Evolutionary conservation across 1,284 basidiomycete genomes (phyloP), one percentile per base, ranked within the genome.

Genomic region (Lentinus polychrous): DNA sequence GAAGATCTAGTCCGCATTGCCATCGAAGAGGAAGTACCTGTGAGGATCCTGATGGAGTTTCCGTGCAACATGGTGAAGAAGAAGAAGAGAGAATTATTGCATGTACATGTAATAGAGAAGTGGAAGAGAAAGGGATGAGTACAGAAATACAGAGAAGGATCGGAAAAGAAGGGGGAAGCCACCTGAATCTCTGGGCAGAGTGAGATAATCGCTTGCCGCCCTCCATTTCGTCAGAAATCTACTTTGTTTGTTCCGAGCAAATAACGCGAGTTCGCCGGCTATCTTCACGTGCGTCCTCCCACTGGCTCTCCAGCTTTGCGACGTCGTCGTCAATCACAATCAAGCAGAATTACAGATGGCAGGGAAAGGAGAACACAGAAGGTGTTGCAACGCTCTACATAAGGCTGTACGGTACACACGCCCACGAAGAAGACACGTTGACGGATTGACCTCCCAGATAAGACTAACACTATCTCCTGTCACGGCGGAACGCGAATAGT

Each of bases 11-110:
- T 32, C 18, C 35, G 17, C 35, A 46, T 33, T 46, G 52, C 43
- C 40, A 49, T 36, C 31, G 33, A 24, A 41, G 33, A 39, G 48
- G 27, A 72, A 85, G 61, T 59, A 91, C 93, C 94, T 62, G 94
- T 83, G 56, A 98, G 76, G 58, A 98, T 81, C 70, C 90, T 84
- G 72, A 98, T 91, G 53, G 90, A 90, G 69, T 95, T 97, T 66
- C 90, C 93, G 74, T 91, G 87, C 62, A 91, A 79, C 86, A 90
- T 90, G 32, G 45, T 55, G 46, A 41, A 56, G 61, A 62, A 55
- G 58, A 60, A 35, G 22, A 36, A 22, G 23, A 23, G 36, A 37
- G 15, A 36, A 37, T 45, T 45, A 45, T 45, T 45, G 44, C 44
- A 45, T 45, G 50, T 46, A 46, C 38, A 48, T 40, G 48, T 50